phyloP scores from a whole-genome alignment of 305 asterid genomes.

The Petunia hybrid region DNA sequence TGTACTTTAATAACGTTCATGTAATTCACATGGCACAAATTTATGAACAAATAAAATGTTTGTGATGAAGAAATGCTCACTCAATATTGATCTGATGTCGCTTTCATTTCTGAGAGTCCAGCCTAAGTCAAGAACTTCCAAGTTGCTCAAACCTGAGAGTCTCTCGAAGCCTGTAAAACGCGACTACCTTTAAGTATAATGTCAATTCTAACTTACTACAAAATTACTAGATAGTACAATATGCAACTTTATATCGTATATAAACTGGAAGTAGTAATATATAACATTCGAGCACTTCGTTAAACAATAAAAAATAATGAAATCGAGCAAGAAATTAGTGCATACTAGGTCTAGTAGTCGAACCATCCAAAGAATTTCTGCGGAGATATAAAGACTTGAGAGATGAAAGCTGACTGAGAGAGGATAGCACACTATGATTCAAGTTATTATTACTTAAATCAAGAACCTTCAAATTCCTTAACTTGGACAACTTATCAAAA shows the following conservation, averaged over 20 bases:
- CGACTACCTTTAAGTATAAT: background rate
- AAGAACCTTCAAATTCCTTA: conserved; percentile 8
- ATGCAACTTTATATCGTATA: too few relatives aligned
- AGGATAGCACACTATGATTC: background rate
- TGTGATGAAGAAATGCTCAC: background rate
- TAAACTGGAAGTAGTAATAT: too few relatives aligned
- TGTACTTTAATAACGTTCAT: background rate
- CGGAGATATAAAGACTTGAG: conserved; percentile 12
- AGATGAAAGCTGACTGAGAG: conserved; percentile 24
- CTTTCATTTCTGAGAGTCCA: background rate
- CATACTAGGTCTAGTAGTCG: background rate
- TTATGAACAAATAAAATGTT: background rate
- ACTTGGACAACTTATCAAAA: conserved; percentile 21
- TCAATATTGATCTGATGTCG: background rate
- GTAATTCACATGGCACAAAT: background rate
- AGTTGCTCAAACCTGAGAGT: background rate
- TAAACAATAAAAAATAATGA: background rate
- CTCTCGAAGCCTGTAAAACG: background rate
- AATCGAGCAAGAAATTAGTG: background rate
- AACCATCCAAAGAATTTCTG: background rate
- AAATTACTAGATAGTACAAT: too few relatives aligned
- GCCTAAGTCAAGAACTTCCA: background rate
- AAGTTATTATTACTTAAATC: conserved; percentile 22
- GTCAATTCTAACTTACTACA: too few relatives aligned
- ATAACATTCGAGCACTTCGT: background rate